Evolutionary conservation across 2,329 filamentous ascomycete genomes (phyloP).

Genomic region (Apiospora koreana): DNA sequence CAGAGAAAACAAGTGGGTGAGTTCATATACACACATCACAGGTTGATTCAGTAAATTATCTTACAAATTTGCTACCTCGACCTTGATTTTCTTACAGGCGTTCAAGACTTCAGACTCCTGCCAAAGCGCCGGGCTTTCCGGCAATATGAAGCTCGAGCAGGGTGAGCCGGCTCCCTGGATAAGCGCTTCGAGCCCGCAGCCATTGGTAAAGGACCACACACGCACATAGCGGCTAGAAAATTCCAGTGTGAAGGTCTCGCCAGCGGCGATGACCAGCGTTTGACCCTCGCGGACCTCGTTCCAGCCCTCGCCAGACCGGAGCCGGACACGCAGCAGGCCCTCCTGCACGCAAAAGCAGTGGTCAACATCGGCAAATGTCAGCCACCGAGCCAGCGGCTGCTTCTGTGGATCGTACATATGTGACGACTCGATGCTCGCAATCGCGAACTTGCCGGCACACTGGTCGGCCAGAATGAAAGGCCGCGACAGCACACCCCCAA

Average conservation of each 20-base stretch:
- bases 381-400: conserved; percentile 33
- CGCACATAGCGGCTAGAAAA: conserved; percentile 49
- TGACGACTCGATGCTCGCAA: conserved; percentile 52
- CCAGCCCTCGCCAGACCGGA: conserved; percentile 27
- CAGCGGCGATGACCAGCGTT: conserved; percentile 49
- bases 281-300: conserved; percentile 45
- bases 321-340: conserved; percentile 42
- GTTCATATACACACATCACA: too few relatives aligned
- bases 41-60: too few relatives aligned
- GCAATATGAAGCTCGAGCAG: neutral
- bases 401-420: conserved; percentile 31
- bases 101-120: too few relatives aligned
- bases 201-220: conserved; percentile 49
- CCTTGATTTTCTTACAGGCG: too few relatives aligned
- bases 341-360: conserved; percentile 54
- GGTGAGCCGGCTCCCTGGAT: conserved; percentile 37
- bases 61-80: too few relatives aligned
- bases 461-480: conserved; percentile 52
- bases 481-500: conserved; percentile 46
- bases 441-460: conserved; percentile 50
- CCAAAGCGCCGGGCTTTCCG: too few relatives aligned
- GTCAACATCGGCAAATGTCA: conserved; percentile 46
- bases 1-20: too few relatives aligned
- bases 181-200: conserved; percentile 48
- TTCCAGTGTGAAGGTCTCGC: conserved; percentile 43